Conservation (phyloP, 495 filamentous ascomycete species). For the Lophiotrema nucula region DNA sequence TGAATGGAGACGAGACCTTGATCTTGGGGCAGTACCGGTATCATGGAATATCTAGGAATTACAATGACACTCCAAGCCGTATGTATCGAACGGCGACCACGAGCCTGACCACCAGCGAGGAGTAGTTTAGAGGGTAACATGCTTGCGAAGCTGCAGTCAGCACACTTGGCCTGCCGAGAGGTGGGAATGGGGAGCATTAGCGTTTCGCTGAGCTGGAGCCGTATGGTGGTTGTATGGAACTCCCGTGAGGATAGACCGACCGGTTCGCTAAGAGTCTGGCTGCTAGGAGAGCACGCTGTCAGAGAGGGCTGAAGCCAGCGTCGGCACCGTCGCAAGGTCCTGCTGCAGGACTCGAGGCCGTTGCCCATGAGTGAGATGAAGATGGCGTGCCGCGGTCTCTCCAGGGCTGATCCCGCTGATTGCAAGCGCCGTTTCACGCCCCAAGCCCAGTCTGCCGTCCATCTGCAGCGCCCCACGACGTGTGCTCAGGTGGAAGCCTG, state of each 20-base stretch:
- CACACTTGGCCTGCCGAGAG: constrained; percentile 8
- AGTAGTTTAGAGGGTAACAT: too few species aligned
- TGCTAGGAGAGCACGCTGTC: neutral
- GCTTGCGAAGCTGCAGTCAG: constrained; percentile 29
- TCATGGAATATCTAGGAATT: too few species aligned
- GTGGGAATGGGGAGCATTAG: constrained; percentile 28
- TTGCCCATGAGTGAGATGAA: neutral
- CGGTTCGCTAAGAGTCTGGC: neutral
- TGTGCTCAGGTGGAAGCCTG: neutral
- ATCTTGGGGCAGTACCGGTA: neutral
- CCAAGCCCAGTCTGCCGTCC: neutral
- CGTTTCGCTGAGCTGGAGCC: neutral
- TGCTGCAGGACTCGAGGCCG: neutral
- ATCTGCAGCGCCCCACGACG: neutral
- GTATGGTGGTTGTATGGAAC: neutral
- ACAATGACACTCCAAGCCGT: too few species aligned
- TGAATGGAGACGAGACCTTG: neutral
- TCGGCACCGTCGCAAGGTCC: neutral
- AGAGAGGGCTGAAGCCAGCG: neutral
- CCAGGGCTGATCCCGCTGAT: too few species aligned
- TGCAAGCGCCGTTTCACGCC: too few species aligned
- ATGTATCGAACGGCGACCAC: too few species aligned
- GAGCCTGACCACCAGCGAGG: too few species aligned
- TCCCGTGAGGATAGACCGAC: neutral
- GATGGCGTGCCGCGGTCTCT: too few species aligned